Evolutionary conservation across 192 early-diverging fungal genomes (phyloP).

Genomic region (Bifiguratus adelaidae): DNA sequence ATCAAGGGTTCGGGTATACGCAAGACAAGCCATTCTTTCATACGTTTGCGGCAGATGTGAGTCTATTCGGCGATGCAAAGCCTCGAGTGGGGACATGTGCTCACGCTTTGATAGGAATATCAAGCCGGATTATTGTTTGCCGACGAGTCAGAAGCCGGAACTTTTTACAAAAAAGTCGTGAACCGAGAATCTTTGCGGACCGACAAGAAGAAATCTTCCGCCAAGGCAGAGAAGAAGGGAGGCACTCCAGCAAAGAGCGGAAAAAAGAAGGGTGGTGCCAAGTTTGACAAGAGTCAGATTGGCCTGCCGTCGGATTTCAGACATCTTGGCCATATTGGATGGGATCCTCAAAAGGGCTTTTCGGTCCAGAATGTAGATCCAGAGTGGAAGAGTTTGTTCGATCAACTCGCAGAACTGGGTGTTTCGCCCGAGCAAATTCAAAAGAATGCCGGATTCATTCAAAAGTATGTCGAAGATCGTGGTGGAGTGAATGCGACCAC

Average conservation of each 20-base stretch:
- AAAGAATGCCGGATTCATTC: constrained; percentile 56
- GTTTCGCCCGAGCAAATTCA: constrained; percentile 48
- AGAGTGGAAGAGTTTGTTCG: constrained; percentile 60
- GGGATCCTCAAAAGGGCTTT: constrained; percentile 44
- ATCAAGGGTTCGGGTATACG: constrained; percentile 55
- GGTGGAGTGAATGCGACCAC: constrained; percentile 38
- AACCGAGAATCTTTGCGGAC: not conserved
- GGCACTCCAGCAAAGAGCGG: constrained; percentile 17
- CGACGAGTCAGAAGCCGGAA: constrained; percentile 2
- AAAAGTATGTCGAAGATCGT: constrained; percentile 53
- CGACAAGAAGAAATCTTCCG: not conserved
- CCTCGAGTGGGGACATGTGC: too few relatives aligned
- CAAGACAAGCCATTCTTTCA: constrained; percentile 57
- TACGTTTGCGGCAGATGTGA: constrained; percentile 58
- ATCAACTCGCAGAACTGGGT: constrained; percentile 53
- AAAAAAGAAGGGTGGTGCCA: constrained; percentile 29
- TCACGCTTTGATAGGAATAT: constrained; percentile 7
- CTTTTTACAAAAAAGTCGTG: constrained; percentile 4
- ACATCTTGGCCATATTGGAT: constrained; percentile 53
- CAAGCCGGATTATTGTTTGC: constrained; percentile 5
- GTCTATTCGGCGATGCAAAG: constrained; percentile 1
- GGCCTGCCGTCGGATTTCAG: constrained; percentile 40
- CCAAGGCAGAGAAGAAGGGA: not conserved
- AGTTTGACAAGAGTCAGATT: constrained; percentile 51
- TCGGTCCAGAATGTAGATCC: constrained; percentile 58